phyloP scores from a whole-genome alignment of 768 basidiomycete genomes.

The Tulasnella sp. region DNA sequence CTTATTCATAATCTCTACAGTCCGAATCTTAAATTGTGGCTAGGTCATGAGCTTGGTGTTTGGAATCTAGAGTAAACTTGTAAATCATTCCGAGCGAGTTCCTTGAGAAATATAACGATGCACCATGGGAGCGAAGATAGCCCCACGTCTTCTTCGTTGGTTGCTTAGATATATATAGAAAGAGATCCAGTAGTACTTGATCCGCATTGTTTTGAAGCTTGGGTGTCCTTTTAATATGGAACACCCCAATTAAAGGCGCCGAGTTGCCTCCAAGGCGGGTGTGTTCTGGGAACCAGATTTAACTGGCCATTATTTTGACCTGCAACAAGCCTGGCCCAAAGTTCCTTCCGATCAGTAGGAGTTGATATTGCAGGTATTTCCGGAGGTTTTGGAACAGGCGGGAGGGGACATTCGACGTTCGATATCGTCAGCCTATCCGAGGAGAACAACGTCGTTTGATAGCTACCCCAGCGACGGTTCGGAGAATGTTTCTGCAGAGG shows the following conservation, averaged over 20 bases:
- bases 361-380: conserved; percentile 20
- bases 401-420: conserved; percentile 12
- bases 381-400: conserved; percentile 21
- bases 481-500: not conserved
- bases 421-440: not conserved
- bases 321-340: conserved; percentile 32
- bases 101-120: too few species aligned
- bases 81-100: too few species aligned
- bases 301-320: not conserved
- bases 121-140: too few species aligned
- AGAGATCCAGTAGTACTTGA: too few species aligned
- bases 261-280: not conserved
- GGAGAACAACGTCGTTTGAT: conserved; percentile 5
- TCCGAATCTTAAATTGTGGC: too few species aligned
- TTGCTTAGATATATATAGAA: too few species aligned
- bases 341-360: conserved; percentile 27
- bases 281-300: not conserved
- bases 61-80: too few species aligned
- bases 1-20: too few species aligned
- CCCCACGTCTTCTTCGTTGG: too few species aligned
- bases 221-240: not conserved
- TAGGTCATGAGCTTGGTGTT: too few species aligned
- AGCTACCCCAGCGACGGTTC: not conserved
- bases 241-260: not conserved
- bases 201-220: too few species aligned